Base-by-base conservation (phyloP, 2,329 filamentous ascomycete species). In the Talaromyces sp. region DNA sequence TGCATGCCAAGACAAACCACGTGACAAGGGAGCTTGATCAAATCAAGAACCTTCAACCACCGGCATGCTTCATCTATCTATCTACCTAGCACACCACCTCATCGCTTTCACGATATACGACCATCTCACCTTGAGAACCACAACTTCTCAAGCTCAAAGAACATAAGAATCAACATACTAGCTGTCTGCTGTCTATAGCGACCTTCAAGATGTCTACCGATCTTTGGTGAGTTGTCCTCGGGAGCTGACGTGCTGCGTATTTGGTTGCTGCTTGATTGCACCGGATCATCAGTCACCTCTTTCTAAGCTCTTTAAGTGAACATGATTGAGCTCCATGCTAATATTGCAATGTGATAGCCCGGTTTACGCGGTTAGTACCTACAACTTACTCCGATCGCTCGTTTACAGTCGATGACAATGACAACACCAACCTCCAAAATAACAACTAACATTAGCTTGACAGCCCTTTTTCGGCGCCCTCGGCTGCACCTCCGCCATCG, bases 391-490 rank as follows among this genome's bases (percentile, higher is more conserved):
- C 46, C 16, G 16, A 57, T 40, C 35, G 54, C 33, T 57, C 7
- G 23, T 28, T 21, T 31, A 2, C 12, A 37, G 33, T 25, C 33
- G 18, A 40, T 9, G n/a, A 23, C 14, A 42, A 40, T 21, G 23
- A 57, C 54, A 12, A 57, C 7, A 21, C n/a, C n/a, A n/a, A n/a
- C n/a, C n/a, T n/a, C n/a, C n/a, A n/a, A n/a, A n/a, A 56, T 56
- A 44, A 39, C 50, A 60, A 56, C 61, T 63, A 52, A 62, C 55
- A 56, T 23, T 59, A 61, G 57, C 73, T 79, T 71, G 65, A 69
- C 75, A 88, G 86, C 88, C 93, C 81, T 97, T 97, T 84, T 97
- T 97, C 76, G 92, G 93, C 83, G 92, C 92, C 79, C 95, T 97
- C 90, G 93, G 93, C 79, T 97, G 93, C 86, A 95, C 89, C 73